Percentiles rank a stretch among this genome's conserved stretches.
Evolutionary conservation across 2,329 filamentous ascomycete species (phyloP).

Genomic region (Trichoderma hamatum): DNA sequence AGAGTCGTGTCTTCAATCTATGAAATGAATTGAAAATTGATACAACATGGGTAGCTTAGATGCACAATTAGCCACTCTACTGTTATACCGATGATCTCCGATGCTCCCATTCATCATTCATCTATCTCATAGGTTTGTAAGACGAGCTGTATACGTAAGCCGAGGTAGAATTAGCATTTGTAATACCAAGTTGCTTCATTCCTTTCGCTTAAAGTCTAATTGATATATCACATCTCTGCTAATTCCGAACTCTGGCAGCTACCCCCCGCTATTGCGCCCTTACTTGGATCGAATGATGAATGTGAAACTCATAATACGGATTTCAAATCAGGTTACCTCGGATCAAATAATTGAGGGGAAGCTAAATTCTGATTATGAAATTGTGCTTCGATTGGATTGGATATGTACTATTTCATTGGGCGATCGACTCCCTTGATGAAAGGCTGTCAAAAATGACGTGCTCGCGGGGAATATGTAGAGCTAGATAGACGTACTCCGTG

Average conservation of each 20-base stretch:
- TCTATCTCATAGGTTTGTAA: neutral
- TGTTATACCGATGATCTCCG: neutral
- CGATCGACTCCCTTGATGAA: slow-evolving; percentile 33
- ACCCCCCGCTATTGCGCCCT: neutral
- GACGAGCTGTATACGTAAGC: neutral
- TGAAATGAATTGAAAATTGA: neutral
- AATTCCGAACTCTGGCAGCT: neutral
- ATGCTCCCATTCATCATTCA: neutral
- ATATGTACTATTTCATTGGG: slow-evolving; percentile 26
- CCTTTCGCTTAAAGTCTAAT: neutral
- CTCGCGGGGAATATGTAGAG: slow-evolving; percentile 28
- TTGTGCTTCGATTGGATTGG: neutral
- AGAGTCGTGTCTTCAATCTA: neutral
- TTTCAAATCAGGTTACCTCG: slow-evolving; percentile 19
- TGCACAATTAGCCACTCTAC: neutral
- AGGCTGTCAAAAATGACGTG: slow-evolving; percentile 33
- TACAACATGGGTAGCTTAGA: no score
- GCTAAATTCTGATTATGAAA: slow-evolving; percentile 13
- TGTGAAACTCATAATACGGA: neutral
- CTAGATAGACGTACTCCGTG: neutral
- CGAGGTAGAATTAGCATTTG: neutral
- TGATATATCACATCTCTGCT: neutral
- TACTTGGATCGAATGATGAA: neutral
- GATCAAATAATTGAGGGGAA: slow-evolving; percentile 9
- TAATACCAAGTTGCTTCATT: neutral